Conservation (phyloP, 345 rosid genomes). For the Melaleuca quinquenervia region DNA sequence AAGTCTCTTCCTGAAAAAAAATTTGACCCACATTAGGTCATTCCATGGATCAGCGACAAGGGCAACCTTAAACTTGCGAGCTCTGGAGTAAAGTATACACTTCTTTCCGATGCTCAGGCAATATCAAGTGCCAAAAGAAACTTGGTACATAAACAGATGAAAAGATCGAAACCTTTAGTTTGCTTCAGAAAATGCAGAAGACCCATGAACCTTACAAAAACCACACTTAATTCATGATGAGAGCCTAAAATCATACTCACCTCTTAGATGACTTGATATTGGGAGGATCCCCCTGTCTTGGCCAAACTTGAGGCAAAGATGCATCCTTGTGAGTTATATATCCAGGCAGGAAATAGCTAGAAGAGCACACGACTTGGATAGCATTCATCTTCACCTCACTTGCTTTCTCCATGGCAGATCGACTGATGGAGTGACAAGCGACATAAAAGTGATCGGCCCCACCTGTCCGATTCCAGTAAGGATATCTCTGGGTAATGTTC, state of each 20-base stretch:
- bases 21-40: neutral
- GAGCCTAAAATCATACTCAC: slow-evolving; percentile 6
- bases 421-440: slow-evolving; percentile 56
- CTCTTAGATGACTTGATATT: slow-evolving; percentile 28
- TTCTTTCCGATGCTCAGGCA: neutral
- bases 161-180: neutral
- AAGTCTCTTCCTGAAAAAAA: slow-evolving; percentile 33
- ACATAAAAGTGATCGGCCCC: slow-evolving; percentile 62
- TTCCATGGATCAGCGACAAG: neutral
- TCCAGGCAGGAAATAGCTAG: slow-evolving; percentile 40
- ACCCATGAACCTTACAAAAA: neutral
- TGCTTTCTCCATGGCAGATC: slow-evolving; percentile 36
- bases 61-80: neutral
- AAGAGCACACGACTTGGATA: slow-evolving; percentile 53
- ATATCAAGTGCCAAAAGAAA: neutral
- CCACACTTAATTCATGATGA: neutral
- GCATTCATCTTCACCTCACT: slow-evolving; percentile 30
- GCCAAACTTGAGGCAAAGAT: slow-evolving; percentile 58
- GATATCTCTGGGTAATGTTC: slow-evolving; percentile 34
- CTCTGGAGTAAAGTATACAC: neutral
- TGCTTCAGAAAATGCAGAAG: neutral
- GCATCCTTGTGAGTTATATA: slow-evolving; percentile 50
- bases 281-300: slow-evolving; percentile 39
- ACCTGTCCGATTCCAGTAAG: slow-evolving; percentile 51
- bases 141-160: neutral